Evolutionary conservation across 2,329 filamentous ascomycete genomes (phyloP).

Genomic region (Phoma herbarum): DNA sequence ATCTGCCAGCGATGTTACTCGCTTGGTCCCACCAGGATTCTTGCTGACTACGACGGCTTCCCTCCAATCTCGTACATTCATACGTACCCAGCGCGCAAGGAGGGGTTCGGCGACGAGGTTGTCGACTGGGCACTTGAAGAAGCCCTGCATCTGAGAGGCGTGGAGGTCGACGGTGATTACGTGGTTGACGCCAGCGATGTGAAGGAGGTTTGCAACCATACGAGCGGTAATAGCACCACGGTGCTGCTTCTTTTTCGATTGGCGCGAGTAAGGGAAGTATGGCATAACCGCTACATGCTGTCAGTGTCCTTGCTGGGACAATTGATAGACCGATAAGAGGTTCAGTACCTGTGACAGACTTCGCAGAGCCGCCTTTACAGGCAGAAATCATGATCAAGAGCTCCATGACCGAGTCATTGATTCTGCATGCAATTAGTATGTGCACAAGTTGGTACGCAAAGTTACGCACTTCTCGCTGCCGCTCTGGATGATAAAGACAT

Average conservation of each 20-base stretch:
- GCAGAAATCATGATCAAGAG: constrained; percentile 98
- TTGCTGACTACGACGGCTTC: constrained; percentile 97
- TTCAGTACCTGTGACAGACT: constrained; percentile 87
- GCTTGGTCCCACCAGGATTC: constrained; percentile 96
- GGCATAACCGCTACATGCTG: constrained; percentile 75
- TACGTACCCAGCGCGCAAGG: constrained; percentile 92
- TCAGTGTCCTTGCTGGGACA: constrained; percentile 26
- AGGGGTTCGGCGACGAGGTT: constrained; percentile 96
- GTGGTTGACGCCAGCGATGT: constrained; percentile 94
- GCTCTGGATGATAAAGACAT: constrained; percentile 98
- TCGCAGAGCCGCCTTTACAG: constrained; percentile 96
- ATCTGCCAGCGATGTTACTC: constrained; percentile 94
- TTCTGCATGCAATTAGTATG: constrained; percentile 58
- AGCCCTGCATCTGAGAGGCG: constrained; percentile 95
- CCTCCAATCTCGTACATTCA: constrained; percentile 86
- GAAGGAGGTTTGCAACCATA: constrained; percentile 94
- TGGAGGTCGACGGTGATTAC: constrained; percentile 97
- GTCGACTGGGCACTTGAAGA: constrained; percentile 97
- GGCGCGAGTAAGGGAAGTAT: constrained; percentile 98
- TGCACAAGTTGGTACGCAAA: constrained; percentile 16
- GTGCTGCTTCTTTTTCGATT: constrained; percentile 99
- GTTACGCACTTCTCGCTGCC: constrained; percentile 75
- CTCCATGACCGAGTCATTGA: constrained; percentile 99
- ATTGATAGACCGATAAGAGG: constrained; percentile 17
- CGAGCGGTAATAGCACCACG: constrained; percentile 94